These are phyloP conservation scores for Taxawa tesnikishii DNA, from an alignment of 2,329 filamentous ascomycete species.

Conservation along the genomic window DNA sequence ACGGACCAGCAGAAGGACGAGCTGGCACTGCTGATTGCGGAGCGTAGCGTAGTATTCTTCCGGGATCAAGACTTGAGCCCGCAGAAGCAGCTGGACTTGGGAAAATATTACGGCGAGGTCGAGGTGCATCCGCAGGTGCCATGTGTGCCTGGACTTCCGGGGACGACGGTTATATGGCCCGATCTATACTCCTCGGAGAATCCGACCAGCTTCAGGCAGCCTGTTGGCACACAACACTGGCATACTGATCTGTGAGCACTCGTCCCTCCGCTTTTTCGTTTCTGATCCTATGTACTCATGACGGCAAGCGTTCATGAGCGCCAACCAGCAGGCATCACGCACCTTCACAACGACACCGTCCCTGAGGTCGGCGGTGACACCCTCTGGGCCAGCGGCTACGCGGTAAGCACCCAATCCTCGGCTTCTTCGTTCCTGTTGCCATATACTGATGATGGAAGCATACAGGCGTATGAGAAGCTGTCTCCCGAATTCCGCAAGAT, in stretches of 20 bases:
- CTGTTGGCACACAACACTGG: constrained; percentile 56
- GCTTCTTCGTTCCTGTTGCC: no score
- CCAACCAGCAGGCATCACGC: constrained; percentile 48
- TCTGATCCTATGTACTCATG: constrained; percentile 23
- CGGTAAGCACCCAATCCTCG: no score
- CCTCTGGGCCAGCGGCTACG: constrained; percentile 58
- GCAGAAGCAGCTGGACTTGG: constrained; percentile 49
- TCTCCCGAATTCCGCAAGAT: constrained; percentile 58
- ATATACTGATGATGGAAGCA: no score
- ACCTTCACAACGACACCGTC: constrained; percentile 34
- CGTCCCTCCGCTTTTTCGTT: background rate
- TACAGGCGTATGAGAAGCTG: constrained; percentile 61
- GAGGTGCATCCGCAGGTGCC: constrained; percentile 62
- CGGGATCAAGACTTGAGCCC: constrained; percentile 49
- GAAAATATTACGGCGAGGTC: constrained; percentile 51
- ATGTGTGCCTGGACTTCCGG: constrained; percentile 45
- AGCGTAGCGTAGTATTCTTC: constrained; percentile 54
- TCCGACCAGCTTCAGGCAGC: constrained; percentile 49
- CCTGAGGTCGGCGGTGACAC: constrained; percentile 53
- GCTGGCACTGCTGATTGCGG: constrained; percentile 49
- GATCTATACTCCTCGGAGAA: constrained; percentile 51
- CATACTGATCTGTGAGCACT: no score
- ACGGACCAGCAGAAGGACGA: constrained; percentile 49
- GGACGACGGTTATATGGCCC: constrained; percentile 56
- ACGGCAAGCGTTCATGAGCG: constrained; percentile 61